phyloP scores from a whole-genome alignment of 441 rosid species.

The Omphalea diandra region DNA sequence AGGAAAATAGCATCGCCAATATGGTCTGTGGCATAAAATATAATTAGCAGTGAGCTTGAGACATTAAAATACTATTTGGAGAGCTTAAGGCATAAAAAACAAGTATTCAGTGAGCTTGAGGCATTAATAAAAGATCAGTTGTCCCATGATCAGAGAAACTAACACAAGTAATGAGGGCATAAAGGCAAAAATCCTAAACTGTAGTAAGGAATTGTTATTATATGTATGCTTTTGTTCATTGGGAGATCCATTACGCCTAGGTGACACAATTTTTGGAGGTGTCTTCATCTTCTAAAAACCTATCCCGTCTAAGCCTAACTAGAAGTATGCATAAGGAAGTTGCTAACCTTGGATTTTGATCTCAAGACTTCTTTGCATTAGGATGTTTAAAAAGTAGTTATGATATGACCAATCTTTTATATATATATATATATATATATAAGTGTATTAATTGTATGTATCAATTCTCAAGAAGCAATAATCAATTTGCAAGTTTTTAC shows the following conservation, averaged over 20 bases:
- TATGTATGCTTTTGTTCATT: background rate
- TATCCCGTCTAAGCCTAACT: background rate
- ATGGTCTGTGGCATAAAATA: conserved; percentile 60
- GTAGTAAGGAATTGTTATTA: background rate
- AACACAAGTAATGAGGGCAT: background rate
- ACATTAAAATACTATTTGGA: too few relatives aligned
- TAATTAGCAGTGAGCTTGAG: conserved; percentile 13
- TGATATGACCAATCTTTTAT: background rate
- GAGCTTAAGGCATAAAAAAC: too few relatives aligned
- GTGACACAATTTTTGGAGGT: too few relatives aligned
- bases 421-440: too few relatives aligned
- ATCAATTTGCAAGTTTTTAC: too few relatives aligned
- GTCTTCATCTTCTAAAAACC: background rate
- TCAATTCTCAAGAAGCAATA: too few relatives aligned
- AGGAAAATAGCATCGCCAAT: conserved; percentile 98
- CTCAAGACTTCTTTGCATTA: background rate
- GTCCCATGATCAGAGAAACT: conserved; percentile 2
- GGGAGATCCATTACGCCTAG: background rate
- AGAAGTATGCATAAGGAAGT: background rate
- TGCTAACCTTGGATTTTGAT: background rate
- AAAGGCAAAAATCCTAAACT: background rate
- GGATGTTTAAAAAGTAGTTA: background rate
- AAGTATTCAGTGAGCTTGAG: conserved; percentile 17
- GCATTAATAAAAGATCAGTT: conserved; percentile 2
- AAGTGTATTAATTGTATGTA: too few relatives aligned